Evolutionary conservation across 257 asterid genomes (phyloP), one percentile per base, ranked within the genome.

Genomic region (Lantana camara): DNA sequence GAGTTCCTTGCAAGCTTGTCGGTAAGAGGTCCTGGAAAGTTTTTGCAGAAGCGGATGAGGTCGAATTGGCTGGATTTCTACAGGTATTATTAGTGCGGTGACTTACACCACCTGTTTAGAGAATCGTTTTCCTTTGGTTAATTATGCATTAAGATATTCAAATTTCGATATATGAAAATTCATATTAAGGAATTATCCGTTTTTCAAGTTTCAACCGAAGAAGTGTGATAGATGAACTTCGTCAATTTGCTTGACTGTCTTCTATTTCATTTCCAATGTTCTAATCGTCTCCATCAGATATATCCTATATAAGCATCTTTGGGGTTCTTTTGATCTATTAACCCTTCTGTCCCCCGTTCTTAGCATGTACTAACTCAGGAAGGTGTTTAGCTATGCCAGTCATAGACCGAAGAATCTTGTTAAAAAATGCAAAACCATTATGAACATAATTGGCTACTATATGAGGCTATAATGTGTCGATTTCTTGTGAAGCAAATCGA

Each of bases 11-110:
- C 65, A 12, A 90, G 67, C 73, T 75, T 94, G 68, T 83, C 96
- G 1, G 81, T 78, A 62, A 77, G 99, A 80, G 99, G 99, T 60
- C 98, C 98, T 44, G 99, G 99, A 50, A 94, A 88, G 71, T 94
- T 94, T 74, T 75, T 94, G 53, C 79, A 78, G 70, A 94, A 94
- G 82, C 76, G 99, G 69, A 88, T 82, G 91, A 90, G 74, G 70
- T 91, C 93, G 44, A 94, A 90, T 82, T 94, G 99, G 99, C 81
- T 90, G 77, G 99, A 94, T 58, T 74, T 94, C 14, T 94, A 94
- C 96, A 83, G 96, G 99, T 90, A 75, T 67, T 77, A 69, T 57
- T 51, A 22, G 32, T 57, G n/a, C 22, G 22, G 44, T 55, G 29
- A 67, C 32, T 67, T 53, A 56, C 22, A 41, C 20, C 30, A 24